Percentiles rank a stretch among this genome's conserved stretches.
phyloP scores from a whole-genome alignment of 2,329 filamentous ascomycete genomes.

The Colletotrichum ledebouriae region DNA sequence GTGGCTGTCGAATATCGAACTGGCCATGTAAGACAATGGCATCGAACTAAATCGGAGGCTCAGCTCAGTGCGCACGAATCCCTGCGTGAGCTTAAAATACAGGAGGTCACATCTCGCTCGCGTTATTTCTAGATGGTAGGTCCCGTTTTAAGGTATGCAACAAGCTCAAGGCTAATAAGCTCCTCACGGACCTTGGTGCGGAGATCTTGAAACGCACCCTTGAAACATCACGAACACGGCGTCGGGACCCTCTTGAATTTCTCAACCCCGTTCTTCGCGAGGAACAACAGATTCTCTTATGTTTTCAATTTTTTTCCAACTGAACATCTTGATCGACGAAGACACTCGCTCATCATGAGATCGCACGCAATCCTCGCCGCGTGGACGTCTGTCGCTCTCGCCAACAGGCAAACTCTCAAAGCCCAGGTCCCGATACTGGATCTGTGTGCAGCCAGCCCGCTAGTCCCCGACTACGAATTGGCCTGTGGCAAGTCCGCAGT shows the following conservation, averaged over 20 bases:
- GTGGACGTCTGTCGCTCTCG: neutral
- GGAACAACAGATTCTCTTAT: neutral
- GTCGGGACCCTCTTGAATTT: neutral
- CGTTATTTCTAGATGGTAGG: too few species aligned
- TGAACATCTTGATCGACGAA: too few species aligned
- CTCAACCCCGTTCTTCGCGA: neutral
- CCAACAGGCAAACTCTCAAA: constrained; percentile 10
- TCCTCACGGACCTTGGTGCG: constrained; percentile 24
- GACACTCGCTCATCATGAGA: constrained; percentile 21
- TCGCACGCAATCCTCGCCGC: constrained; percentile 17
- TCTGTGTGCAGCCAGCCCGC: constrained; percentile 34
- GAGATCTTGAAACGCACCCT: constrained; percentile 39
- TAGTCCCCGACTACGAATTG: constrained; percentile 25
- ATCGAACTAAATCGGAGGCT: too few species aligned
- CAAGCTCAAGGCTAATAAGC: constrained; percentile 21
- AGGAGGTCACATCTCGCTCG: too few species aligned
- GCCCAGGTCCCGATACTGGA: constrained; percentile 6
- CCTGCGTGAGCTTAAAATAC: too few species aligned
- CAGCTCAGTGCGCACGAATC: too few species aligned
- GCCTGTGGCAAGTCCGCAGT: constrained; percentile 22
- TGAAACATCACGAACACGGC: constrained; percentile 33
- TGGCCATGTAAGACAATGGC: too few species aligned
- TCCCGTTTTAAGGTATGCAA: neutral
- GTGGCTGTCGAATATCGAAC: too few species aligned
- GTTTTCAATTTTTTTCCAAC: neutral